phyloP scores from a whole-genome alignment of 306 rosid species.

The Cicer arietinum region DNA sequence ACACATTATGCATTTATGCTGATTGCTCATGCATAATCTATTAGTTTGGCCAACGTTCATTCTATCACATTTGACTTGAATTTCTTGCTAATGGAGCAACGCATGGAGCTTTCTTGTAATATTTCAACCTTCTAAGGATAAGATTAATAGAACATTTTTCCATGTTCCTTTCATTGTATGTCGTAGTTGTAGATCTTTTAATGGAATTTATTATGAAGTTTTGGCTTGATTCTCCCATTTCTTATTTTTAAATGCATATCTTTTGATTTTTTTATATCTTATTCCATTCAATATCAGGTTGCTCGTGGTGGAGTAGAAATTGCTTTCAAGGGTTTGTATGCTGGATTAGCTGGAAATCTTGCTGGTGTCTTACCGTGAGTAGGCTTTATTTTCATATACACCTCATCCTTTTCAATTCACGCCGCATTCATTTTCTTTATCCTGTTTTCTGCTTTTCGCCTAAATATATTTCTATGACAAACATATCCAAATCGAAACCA shows the following conservation, averaged over 20 bases:
- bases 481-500: conserved; percentile 19
- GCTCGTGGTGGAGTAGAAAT: conserved; percentile 83
- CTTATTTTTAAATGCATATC: conserved; percentile 6
- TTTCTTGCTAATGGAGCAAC: conserved; percentile 7
- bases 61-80: conserved; percentile 23
- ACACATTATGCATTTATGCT: conserved; percentile 4
- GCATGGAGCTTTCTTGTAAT: conserved; percentile 7
- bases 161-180: neutral
- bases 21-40: conserved; percentile 5
- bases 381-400: conserved; percentile 31
- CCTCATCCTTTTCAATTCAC: neutral
- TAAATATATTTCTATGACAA: conserved; percentile 6
- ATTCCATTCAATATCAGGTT: conserved; percentile 58
- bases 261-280: conserved; percentile 22
- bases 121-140: conserved; percentile 21
- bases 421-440: conserved; percentile 6
- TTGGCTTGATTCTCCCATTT: conserved; percentile 1
- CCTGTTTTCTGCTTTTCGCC: conserved; percentile 5
- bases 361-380: conserved; percentile 98
- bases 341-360: conserved; percentile 91
- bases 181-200: conserved; percentile 10
- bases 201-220: conserved; percentile 14
- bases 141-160: conserved; percentile 10
- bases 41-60: conserved; percentile 1
- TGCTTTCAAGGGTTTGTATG: conserved; percentile 81